Conservation (phyloP, 257 asterid genomes). For the Solanum paucissectum region DNA sequence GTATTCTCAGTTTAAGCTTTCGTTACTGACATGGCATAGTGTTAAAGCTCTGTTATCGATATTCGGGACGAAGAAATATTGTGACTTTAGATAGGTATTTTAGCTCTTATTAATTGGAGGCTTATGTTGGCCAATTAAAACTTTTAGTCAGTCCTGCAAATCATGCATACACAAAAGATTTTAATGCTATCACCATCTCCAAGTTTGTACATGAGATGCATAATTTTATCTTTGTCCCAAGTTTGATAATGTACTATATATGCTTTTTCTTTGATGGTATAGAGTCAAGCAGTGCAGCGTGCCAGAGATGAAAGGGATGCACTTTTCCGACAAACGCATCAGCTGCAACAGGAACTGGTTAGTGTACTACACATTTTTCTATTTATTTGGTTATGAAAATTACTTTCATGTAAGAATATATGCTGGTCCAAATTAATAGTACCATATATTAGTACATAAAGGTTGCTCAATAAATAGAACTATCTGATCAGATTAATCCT, state of each 20-base stretch:
- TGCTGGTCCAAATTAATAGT: not conserved
- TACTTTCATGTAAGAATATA: not conserved
- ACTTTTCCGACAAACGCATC: slow-evolving; percentile 27
- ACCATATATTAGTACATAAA: not conserved
- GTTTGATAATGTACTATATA: not conserved
- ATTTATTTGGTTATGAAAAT: not conserved
- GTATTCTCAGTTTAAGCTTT: not conserved
- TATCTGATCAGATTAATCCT: not conserved
- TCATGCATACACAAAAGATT: not conserved
- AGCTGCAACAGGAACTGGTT: slow-evolving; percentile 41
- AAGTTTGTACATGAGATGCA: not conserved
- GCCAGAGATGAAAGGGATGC: slow-evolving; percentile 37
- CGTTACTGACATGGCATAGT: not conserved
- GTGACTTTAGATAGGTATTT: not conserved
- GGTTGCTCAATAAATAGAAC: not conserved
- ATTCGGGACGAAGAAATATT: not conserved
- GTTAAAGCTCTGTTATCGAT: not conserved
- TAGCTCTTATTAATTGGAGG: not conserved
- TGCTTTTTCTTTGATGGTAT: not conserved
- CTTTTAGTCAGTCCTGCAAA: not conserved
- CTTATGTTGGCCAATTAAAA: not conserved
- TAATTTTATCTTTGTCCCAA: not conserved
- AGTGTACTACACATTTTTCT: slow-evolving; percentile 1
- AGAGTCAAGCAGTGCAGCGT: slow-evolving; percentile 27
- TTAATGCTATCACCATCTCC: not conserved